phyloP scores from a whole-genome alignment of 2,329 filamentous ascomycete genomes.

The Aspergillus pseudoterreus region DNA sequence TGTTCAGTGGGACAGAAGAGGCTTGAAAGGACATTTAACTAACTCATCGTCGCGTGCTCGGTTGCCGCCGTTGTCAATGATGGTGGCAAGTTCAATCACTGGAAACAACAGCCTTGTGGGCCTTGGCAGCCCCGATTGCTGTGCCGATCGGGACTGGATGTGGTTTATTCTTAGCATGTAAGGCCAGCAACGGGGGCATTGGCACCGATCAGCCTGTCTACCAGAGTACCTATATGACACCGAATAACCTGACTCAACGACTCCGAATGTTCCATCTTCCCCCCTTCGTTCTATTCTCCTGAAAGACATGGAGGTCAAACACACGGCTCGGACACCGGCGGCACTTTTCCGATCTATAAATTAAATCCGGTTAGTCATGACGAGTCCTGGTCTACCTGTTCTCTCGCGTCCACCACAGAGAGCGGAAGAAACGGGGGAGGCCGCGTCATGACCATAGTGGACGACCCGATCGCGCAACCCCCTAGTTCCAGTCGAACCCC shows the following conservation, averaged over 20 bases:
- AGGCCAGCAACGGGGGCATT: background rate
- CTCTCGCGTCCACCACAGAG: background rate
- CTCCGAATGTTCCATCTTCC: too few species aligned
- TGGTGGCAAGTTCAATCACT: slow-evolving; percentile 2
- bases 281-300: too few species aligned
- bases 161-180: background rate
- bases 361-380: too few species aligned
- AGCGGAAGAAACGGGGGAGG: background rate
- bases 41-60: slow-evolving; percentile 3
- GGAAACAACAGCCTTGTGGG: slow-evolving; percentile 3
- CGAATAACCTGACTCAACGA: too few species aligned
- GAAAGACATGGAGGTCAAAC: too few species aligned
- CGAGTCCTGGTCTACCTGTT: too few species aligned
- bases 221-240: too few species aligned
- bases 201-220: too few species aligned
- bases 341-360: too few species aligned
- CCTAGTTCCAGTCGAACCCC: background rate
- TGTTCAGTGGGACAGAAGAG: background rate
- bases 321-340: too few species aligned
- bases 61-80: background rate
- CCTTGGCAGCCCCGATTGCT: background rate
- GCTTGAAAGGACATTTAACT: background rate
- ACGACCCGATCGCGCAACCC: background rate
- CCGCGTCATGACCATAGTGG: background rate
- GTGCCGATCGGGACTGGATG: background rate